These are phyloP conservation scores for Huntiella savannae DNA, from an alignment of 2,329 filamentous ascomycete genomes.

Conservation along the genomic window DNA sequence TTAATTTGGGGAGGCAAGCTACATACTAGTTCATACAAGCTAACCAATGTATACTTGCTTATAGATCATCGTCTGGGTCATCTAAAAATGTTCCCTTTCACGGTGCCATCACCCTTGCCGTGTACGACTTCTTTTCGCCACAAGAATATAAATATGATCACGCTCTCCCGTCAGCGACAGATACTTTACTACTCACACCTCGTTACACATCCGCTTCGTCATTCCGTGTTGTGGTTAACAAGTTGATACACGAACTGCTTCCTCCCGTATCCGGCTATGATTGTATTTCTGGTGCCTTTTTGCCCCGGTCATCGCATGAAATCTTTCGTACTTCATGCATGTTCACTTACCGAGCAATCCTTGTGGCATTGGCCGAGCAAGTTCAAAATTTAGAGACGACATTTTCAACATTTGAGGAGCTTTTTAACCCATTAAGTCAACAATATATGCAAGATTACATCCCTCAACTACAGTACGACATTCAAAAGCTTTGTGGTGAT, in stretches of 20 bases:
- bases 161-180: background rate
- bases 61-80: conserved; percentile 4
- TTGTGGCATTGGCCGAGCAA: conserved; percentile 3
- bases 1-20: no score
- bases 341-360: background rate
- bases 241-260: background rate
- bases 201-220: conserved; percentile 4
- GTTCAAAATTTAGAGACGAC: conserved; percentile 1
- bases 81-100: background rate
- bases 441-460: no score
- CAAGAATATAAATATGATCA: background rate
- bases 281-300: background rate
- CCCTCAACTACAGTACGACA: no score
- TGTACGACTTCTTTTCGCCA: background rate
- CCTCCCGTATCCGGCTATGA: conserved; percentile 5
- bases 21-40: no score
- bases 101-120: background rate
- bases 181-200: conserved; percentile 1
- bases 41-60: background rate
- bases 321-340: conserved; percentile 3
- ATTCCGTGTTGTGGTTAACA: conserved; percentile 6
- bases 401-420: conserved; percentile 5
- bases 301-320: background rate
- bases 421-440: background rate
- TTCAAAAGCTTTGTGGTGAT: no score